phyloP scores from a whole-genome alignment of 176 grass and related monocot genomes.

The Coix lacrymajobi region DNA sequence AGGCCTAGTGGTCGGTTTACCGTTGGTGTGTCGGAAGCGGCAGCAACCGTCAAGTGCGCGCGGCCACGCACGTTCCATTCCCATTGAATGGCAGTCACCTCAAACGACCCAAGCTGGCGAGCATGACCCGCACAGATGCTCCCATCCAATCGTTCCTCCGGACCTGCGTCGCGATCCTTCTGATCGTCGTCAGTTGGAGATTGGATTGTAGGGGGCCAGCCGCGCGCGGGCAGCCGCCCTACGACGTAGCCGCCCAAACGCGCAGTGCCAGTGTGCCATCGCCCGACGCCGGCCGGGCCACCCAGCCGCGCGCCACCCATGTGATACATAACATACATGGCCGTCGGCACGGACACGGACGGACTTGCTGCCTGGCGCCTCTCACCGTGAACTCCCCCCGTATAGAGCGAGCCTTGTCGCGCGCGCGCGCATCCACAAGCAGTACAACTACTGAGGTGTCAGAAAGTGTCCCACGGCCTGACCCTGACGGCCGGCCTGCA shows the following conservation, averaged over 20 bases:
- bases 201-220: too few species aligned
- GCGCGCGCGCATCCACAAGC: background rate
- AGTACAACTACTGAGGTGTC: background rate
- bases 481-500: background rate
- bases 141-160: background rate
- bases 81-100: background rate
- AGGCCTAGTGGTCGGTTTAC: background rate
- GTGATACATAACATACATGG: background rate
- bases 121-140: background rate
- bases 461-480: background rate
- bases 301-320: background rate
- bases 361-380: too few species aligned
- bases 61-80: constrained; percentile 10
- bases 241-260: background rate
- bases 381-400: too few species aligned
- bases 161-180: background rate
- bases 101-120: background rate
- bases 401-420: background rate
- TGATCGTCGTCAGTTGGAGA: background rate
- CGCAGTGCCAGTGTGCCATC: background rate
- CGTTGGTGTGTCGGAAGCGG: background rate
- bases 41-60: background rate
- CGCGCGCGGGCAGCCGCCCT: background rate
- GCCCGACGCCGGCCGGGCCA: too few species aligned
- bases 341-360: constrained; percentile 20